phyloP scores from a whole-genome alignment of 2,329 filamentous ascomycete species.

The Ophiostoma triangulosporum region DNA sequence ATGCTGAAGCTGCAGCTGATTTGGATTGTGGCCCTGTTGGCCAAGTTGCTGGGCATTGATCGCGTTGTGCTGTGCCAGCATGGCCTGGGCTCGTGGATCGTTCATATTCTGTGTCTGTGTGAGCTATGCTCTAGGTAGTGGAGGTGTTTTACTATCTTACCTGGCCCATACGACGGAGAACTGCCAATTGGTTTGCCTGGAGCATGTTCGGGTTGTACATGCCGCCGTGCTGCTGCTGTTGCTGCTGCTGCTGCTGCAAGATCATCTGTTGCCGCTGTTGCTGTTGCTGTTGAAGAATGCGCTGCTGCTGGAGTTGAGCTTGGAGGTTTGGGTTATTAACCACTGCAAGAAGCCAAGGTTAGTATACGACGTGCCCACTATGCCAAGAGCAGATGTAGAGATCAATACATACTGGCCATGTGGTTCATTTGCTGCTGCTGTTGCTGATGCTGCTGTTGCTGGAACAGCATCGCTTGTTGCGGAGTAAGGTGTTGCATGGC shows the following conservation, averaged over 20 bases:
- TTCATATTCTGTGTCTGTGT: neutral
- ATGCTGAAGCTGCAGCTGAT: slow-evolving; percentile 20
- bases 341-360: neutral
- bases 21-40: slow-evolving; percentile 20
- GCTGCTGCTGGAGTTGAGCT: slow-evolving; percentile 37
- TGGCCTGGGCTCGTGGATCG: slow-evolving; percentile 19
- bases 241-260: slow-evolving; percentile 29
- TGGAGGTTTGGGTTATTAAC: slow-evolving; percentile 22
- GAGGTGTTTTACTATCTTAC: neutral
- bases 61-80: slow-evolving; percentile 35
- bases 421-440: slow-evolving; percentile 31
- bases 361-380: neutral
- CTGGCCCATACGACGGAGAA: slow-evolving; percentile 25
- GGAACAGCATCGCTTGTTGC: slow-evolving; percentile 42
- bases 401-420: slow-evolving; percentile 20
- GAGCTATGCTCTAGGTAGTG: neutral
- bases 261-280: slow-evolving; percentile 36
- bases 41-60: slow-evolving; percentile 30
- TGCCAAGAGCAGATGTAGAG: slow-evolving; percentile 1
- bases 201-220: slow-evolving; percentile 43
- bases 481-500: slow-evolving; percentile 60
- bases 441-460: slow-evolving; percentile 30
- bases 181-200: slow-evolving; percentile 22
- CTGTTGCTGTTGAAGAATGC: slow-evolving; percentile 40
- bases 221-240: slow-evolving; percentile 36